A percentile compares a stretch with the other conserved stretches of the same genome.
phyloP scores from a whole-genome alignment of 2,329 filamentous ascomycete species.

The Aspergillus carbonarius region DNA sequence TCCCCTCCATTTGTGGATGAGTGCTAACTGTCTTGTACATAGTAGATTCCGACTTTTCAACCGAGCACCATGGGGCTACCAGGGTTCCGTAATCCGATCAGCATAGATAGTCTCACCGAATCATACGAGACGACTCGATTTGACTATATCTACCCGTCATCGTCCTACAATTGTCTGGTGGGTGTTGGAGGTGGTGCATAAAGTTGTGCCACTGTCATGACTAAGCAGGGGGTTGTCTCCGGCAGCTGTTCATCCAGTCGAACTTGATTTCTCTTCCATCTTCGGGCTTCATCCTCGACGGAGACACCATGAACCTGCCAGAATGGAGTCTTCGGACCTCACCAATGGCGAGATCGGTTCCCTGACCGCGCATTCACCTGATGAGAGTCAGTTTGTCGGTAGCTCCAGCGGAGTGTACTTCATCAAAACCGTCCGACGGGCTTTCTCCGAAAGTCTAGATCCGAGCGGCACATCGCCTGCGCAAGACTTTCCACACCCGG shows the following conservation, averaged over 20 bases:
- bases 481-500: conserved; percentile 29
- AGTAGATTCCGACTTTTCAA: no score
- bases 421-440: conserved; percentile 54
- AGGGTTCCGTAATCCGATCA: no score
- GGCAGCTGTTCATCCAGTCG: no score
- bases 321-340: conserved; percentile 26
- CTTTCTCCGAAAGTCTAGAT: conserved; percentile 45
- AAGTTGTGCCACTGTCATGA: no score
- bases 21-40: no score
- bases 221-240: not conserved
- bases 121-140: no score
- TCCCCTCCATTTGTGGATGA: no score
- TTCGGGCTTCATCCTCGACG: not conserved
- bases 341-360: conserved; percentile 39
- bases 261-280: not conserved
- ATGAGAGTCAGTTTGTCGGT: conserved; percentile 53
- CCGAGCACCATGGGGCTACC: no score
- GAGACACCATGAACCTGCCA: conserved; percentile 17
- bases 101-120: no score
- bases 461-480: conserved; percentile 15
- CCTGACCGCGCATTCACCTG: conserved; percentile 42
- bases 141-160: no score
- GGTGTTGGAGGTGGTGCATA: no score
- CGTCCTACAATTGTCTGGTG: no score
- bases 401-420: conserved; percentile 56